Percentiles rank a stretch among this genome's conserved stretches.
phyloP scores from a whole-genome alignment of 345 rosid genomes.

The Crucihimalaya himalaica region DNA sequence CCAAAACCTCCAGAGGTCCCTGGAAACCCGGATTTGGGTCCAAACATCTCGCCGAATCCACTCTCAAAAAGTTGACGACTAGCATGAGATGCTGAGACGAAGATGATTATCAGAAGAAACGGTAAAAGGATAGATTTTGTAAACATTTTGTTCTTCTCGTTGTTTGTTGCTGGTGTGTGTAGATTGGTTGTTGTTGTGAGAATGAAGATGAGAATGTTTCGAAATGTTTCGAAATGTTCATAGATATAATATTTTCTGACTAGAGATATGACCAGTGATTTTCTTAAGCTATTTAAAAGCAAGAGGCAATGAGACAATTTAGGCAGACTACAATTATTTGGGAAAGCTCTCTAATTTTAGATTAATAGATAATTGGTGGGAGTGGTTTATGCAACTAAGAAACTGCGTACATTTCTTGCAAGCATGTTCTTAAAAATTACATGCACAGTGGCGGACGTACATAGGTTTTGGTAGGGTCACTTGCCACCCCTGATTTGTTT shows the following conservation, averaged over 20 bases:
- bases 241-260: not conserved
- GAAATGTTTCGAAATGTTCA: not conserved
- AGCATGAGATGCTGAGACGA: constrained; percentile 25
- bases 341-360: constrained; percentile 24
- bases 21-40: not conserved
- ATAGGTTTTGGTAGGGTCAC: too few relatives aligned
- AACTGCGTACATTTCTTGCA: not conserved
- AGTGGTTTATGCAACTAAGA: not conserved
- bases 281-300: constrained; percentile 7
- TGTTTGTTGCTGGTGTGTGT: not conserved
- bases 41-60: not conserved
- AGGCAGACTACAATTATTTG: constrained; percentile 23
- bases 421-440: not conserved
- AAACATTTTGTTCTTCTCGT: constrained; percentile 14
- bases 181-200: constrained; percentile 22
- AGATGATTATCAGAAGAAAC: constrained; percentile 15
- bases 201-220: constrained; percentile 8
- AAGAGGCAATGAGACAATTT: constrained; percentile 24
- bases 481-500: too few relatives aligned
- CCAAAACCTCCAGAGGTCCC: not conserved
- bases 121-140: constrained; percentile 2
- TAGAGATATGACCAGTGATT: constrained; percentile 6
- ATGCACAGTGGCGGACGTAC: not conserved
- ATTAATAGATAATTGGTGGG: constrained; percentile 17
- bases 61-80: constrained; percentile 32